Percentiles rank a stretch among this genome's conserved stretches.
Evolutionary conservation across 441 rosid species (phyloP).

Genomic region (Breynia disticha): DNA sequence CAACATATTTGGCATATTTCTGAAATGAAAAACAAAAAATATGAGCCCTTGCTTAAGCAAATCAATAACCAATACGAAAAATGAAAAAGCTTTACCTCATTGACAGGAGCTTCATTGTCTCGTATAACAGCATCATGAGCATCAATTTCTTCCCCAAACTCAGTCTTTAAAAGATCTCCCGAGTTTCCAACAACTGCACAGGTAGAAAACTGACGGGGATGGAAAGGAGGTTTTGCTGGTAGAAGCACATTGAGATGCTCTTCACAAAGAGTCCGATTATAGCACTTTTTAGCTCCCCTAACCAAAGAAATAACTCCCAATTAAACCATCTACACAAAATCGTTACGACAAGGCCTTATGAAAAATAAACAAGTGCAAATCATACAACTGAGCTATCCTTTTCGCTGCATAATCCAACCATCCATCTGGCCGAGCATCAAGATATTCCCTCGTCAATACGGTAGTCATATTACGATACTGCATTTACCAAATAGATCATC

Average conservation of each 20-base stretch:
- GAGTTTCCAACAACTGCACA: conserved; percentile 98
- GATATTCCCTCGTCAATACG: conserved; percentile 86
- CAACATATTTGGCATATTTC: conserved; percentile 92
- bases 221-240: conserved; percentile 88
- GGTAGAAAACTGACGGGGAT: conserved; percentile 67
- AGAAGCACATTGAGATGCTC: conserved; percentile 76
- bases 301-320: conserved; percentile 14
- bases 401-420: conserved; percentile 95
- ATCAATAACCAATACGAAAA: conserved; percentile 1
- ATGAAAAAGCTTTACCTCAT: conserved; percentile 39
- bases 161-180: conserved; percentile 83
- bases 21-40: conserved; percentile 21
- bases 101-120: conserved; percentile 97
- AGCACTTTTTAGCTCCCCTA: conserved; percentile 87
- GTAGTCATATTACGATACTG: conserved; percentile 99
- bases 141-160: conserved; percentile 86
- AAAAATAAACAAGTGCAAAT: neutral
- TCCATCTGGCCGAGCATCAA: conserved; percentile 88
- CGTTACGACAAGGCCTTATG: neutral
- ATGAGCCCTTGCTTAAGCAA: conserved; percentile 10
- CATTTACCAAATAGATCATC: conserved; percentile 19
- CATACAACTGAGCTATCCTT: conserved; percentile 93
- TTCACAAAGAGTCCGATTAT: conserved; percentile 80
- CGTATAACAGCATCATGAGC: conserved; percentile 89
- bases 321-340: conserved; percentile 1